Evolutionary conservation across 176 grass and related monocot species (phyloP).

Genomic region (Saccharum spontaneum): DNA sequence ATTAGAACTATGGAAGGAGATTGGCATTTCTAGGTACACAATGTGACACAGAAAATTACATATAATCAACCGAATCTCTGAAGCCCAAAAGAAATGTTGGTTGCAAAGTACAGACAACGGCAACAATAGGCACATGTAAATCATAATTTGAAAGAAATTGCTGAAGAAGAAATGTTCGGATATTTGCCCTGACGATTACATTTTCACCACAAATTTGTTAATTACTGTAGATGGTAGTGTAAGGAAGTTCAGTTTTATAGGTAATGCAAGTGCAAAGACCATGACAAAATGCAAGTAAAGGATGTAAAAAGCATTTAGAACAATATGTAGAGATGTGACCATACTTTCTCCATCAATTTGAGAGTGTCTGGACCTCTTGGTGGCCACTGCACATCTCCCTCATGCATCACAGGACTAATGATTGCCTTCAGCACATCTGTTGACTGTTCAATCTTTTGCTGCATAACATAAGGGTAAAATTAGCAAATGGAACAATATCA

Average conservation of each 20-base stretch:
- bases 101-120: background rate
- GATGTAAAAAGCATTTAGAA: background rate
- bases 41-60: background rate
- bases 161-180: background rate
- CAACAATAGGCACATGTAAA: background rate
- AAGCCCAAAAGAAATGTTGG: background rate
- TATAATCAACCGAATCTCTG: background rate
- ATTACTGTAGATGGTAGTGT: background rate
- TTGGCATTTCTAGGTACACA: background rate
- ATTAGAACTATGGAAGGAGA: background rate
- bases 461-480: conserved; percentile 31
- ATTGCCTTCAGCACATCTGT: conserved; percentile 92
- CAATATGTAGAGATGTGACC: background rate
- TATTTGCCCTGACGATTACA: background rate
- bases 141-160: conserved; percentile 7
- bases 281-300: background rate
- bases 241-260: conserved; percentile 21
- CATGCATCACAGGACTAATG: conserved; percentile 66
- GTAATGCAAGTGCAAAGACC: background rate
- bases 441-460: conserved; percentile 89
- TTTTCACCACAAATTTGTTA: background rate
- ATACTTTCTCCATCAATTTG: conserved; percentile 81
- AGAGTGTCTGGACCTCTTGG: conserved; percentile 66
- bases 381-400: conserved; percentile 74
- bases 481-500: conserved; percentile 1